These are phyloP conservation scores for Aspergillus tanneri DNA, from an alignment of 2,329 filamentous ascomycete species.

Conservation along the genomic window DNA sequence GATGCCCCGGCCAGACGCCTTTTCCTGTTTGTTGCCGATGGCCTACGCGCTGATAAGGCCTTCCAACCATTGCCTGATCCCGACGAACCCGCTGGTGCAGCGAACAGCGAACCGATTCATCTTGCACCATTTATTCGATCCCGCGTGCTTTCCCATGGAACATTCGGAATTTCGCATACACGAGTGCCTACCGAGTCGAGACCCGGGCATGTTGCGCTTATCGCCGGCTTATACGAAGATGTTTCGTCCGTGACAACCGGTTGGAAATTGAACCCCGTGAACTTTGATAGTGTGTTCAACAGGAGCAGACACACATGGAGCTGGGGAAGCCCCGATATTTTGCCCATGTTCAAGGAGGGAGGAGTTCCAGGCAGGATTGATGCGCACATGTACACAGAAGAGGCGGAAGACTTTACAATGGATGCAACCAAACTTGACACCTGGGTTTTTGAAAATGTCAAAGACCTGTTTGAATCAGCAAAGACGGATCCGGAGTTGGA, in stretches of 20 bases:
- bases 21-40: constrained; percentile 95
- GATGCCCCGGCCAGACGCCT: constrained; percentile 84
- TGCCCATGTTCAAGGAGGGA: constrained; percentile 96
- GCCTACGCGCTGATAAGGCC: constrained; percentile 93
- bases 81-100: constrained; percentile 29
- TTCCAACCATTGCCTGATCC: constrained; percentile 90
- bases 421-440: constrained; percentile 78
- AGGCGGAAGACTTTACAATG: constrained; percentile 85
- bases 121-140: constrained; percentile 91
- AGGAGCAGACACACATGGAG: constrained; percentile 96
- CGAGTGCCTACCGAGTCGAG: constrained; percentile 95
- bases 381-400: constrained; percentile 77
- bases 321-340: constrained; percentile 96
- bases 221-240: constrained; percentile 95
- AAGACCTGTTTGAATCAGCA: constrained; percentile 78
- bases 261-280: constrained; percentile 97
- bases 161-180: constrained; percentile 96
- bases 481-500: constrained; percentile 73
- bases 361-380: constrained; percentile 84
- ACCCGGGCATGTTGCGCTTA: constrained; percentile 93
- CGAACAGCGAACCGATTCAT: constrained; percentile 59
- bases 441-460: constrained; percentile 96
- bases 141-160: constrained; percentile 81
- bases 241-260: constrained; percentile 96
- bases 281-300: constrained; percentile 99